phyloP scores from a whole-genome alignment of 805 yeast genomes.

The Sporopachydermia lactativora region DNA sequence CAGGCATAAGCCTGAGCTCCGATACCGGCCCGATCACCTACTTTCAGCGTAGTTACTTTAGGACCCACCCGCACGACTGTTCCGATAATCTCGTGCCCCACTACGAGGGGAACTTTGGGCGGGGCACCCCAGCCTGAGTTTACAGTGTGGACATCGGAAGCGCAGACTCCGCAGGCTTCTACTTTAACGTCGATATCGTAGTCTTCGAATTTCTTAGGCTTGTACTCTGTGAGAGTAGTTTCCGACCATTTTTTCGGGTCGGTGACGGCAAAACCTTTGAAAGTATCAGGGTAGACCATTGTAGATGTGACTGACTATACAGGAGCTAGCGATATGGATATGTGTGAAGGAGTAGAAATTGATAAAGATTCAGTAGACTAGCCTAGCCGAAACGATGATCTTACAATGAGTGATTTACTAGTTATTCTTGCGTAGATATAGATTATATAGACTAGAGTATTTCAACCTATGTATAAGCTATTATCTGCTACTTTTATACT shows the following conservation, averaged over 20 bases:
- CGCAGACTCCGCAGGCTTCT: constrained; percentile 34
- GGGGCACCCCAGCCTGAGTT: background rate
- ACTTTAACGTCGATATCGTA: constrained; percentile 33
- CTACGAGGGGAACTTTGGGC: constrained; percentile 23
- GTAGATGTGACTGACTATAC: constrained; percentile 1
- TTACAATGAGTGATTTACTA: too few species aligned
- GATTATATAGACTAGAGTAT: too few species aligned
- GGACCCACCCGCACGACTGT: constrained; percentile 39
- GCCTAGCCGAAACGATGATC: too few species aligned
- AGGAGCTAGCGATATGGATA: too few species aligned
- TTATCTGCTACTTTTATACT: too few species aligned
- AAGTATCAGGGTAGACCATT: constrained; percentile 24
- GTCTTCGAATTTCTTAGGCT: constrained; percentile 24
- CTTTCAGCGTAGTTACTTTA: constrained; percentile 24
- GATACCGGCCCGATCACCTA: constrained; percentile 33
- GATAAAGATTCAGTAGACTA: too few species aligned
- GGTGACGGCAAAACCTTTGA: constrained; percentile 25
- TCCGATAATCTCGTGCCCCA: constrained; percentile 60
- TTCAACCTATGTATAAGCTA: too few species aligned
- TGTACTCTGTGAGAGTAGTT: constrained; percentile 16
- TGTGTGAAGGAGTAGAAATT: too few species aligned
- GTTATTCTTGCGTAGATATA: too few species aligned
- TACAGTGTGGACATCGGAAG: constrained; percentile 32
- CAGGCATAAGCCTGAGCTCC: constrained; percentile 30
- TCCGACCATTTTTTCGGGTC: constrained; percentile 21